Conservation (phyloP, 768 basidiomycete genomes). For the Calocybe cyanea region DNA sequence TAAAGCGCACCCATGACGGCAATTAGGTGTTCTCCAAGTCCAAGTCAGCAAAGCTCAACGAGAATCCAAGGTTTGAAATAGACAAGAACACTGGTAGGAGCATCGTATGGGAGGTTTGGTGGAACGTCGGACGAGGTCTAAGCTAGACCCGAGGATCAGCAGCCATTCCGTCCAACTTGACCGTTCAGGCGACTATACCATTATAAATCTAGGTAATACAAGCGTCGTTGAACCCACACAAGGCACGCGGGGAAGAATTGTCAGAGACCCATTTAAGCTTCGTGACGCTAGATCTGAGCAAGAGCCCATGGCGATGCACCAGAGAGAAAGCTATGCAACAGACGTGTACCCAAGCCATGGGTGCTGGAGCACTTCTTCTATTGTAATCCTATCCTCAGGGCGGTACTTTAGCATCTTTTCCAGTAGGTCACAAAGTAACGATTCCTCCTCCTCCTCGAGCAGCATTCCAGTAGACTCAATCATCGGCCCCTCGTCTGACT, state of each 20-base stretch:
- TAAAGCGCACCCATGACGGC: conserved; percentile 60
- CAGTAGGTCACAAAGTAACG: too few relatives aligned
- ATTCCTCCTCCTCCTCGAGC: too few relatives aligned
- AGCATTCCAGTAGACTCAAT: too few relatives aligned
- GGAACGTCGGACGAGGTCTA: conserved; percentile 53
- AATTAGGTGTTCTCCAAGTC: conserved; percentile 53
- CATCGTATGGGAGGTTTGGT: conserved; percentile 65
- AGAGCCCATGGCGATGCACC: too few relatives aligned
- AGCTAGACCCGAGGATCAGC: conserved; percentile 52
- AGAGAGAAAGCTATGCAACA: too few relatives aligned
- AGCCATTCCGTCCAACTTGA: conserved; percentile 43
- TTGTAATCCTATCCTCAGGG: too few relatives aligned
- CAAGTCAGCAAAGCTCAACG: conserved; percentile 61
- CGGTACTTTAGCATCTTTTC: too few relatives aligned
- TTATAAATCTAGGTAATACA: conserved; percentile 67
- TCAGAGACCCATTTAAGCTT: conserved; percentile 10
- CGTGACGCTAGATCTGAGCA: conserved; percentile 21
- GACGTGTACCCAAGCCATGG: too few relatives aligned
- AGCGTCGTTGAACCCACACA: conserved; percentile 33
- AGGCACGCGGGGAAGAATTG: too few relatives aligned
- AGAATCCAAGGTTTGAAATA: conserved; percentile 62
- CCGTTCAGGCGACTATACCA: conserved; percentile 48
- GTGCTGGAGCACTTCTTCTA: too few relatives aligned
- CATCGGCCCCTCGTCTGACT: too few relatives aligned
- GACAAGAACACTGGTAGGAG: conserved; percentile 10